Evolutionary conservation across 2,329 filamentous ascomycete species (phyloP), one percentile per base, ranked within the genome.

Genomic region (Curvularia sp.): DNA sequence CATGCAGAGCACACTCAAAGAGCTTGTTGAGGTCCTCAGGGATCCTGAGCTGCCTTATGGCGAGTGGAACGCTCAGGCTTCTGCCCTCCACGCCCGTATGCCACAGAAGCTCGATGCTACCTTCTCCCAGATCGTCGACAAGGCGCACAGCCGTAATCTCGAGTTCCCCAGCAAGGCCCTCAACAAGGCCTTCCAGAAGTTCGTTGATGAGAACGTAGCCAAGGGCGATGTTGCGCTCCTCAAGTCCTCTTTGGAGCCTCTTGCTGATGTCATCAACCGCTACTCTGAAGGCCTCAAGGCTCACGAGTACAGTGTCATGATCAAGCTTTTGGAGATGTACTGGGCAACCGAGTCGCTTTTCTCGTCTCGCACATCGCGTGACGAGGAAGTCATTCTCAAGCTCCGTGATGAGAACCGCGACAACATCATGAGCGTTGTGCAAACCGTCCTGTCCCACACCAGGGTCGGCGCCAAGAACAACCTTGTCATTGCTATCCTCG

Each of bases 391-490:
- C 63, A 89, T 99, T 60, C 86, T 99, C 52, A 92, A 90, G 77
- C 90, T 99, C 15, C 90, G 95, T 82, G 95, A 99, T 67, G 91
- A 96, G 81, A 90, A 99, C 84, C 97, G 94, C 82, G 95, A 98
- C 32, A 92, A 96, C 74, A 89, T 96, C 65, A 77, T 83, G 69
- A 90, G 89, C 75, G 92, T 98, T 60, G 89, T 97, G 18, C 89
- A 95, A 73, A 93, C 86, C 19, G 94, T 97, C 4, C 86, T 99
- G 25, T 98, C 95, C 0, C 95, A 99, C 82, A 95, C 93, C 78
- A 89, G 92, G 62, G 91, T 97, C 55, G 90, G 88, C 66, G 87
- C 93, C 61, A 99, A 99, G 89, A 98, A 95, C 81, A 93, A 95
- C 70, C 85, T 99, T 49, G 83, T 98, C 50, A 82, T 98, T 48